Evolutionary conservation across 768 basidiomycete genomes (phyloP), one percentile per base, ranked within the genome.

Genomic region (Podaxis sp.): DNA sequence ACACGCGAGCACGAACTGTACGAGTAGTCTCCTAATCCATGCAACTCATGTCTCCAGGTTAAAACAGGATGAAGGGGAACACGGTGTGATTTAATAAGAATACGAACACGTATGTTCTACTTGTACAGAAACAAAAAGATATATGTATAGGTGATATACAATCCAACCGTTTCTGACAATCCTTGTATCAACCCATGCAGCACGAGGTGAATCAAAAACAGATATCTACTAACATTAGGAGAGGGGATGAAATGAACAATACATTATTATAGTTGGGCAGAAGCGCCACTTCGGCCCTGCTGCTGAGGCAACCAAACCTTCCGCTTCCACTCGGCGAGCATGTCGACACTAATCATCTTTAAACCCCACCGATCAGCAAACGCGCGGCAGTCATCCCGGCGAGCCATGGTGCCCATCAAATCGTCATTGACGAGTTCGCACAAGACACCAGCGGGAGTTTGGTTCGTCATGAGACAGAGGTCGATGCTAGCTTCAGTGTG

Each of bases 381-480:
- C 40, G 86, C 82, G 65, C 94, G 83, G 71, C 96, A 96, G 69
- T 95, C 96, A 70, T 99, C 96, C 38, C 95, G 78, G 17, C 96
- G 80, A n/a, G 95, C 93, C 97, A 99, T 99, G 15, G 82, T 87
- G 0, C 97, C 97, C 67, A 84, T 76, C 13, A 83, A 84, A 72
- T 98, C 89, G 66, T 98, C 94, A 59, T 98, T 96, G 15, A 99
- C 95, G 40, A 99, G 78, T 73, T 99, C 97, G 71, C 97, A 99
- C 37, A 99, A 83, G 0, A 99, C 80, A 5, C 95, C 96, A 0
- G 88, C 93, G 3, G 85, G 83, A 13, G 82, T 77, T 57, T 84
- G 84, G 50, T 83, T 82, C 2, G 95, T 87, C 49, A 98, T 79
- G 50, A 76, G 73, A 73, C 96, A 99, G 5, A 99, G 79, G 66